Conservation (phyloP, 148 eudicot genomes). For the Spergularia marina region DNA sequence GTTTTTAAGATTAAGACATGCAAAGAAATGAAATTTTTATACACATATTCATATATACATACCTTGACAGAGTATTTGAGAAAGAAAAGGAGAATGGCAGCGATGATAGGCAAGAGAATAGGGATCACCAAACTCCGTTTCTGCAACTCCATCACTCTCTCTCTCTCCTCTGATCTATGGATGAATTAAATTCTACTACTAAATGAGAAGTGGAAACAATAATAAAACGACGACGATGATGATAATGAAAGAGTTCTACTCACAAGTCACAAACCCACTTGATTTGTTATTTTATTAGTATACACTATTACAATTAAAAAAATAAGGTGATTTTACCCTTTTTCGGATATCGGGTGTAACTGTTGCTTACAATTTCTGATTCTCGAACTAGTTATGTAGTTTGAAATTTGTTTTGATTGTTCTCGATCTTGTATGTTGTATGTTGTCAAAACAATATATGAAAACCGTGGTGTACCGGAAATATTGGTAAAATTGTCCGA, state of each 20-base stretch:
- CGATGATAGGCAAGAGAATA: conserved; percentile 50
- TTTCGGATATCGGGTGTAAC: no score
- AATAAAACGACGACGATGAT: no score
- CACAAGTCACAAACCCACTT: not conserved
- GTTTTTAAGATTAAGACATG: not conserved
- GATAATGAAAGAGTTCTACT: not conserved
- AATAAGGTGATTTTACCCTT: no score
- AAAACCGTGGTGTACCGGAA: no score
- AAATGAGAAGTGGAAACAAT: not conserved
- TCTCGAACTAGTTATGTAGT: no score
- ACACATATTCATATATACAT: not conserved
- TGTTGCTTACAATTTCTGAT: no score
- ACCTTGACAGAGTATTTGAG: conserved; percentile 51
- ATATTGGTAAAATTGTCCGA: no score
- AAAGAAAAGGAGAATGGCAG: conserved; percentile 45
- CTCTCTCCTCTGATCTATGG: conserved; percentile 4
- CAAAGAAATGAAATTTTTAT: not conserved
- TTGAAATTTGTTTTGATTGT: no score
- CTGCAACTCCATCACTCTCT: conserved; percentile 46
- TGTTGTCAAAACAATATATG: no score
- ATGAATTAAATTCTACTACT: not conserved
- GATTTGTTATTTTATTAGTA: not conserved
- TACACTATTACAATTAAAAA: not conserved
- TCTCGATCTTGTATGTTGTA: no score
- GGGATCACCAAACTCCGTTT: conserved; percentile 36